Evolutionary conservation across 345 rosid genomes (phyloP).

Genomic region (Eutrema heterophyllum): DNA sequence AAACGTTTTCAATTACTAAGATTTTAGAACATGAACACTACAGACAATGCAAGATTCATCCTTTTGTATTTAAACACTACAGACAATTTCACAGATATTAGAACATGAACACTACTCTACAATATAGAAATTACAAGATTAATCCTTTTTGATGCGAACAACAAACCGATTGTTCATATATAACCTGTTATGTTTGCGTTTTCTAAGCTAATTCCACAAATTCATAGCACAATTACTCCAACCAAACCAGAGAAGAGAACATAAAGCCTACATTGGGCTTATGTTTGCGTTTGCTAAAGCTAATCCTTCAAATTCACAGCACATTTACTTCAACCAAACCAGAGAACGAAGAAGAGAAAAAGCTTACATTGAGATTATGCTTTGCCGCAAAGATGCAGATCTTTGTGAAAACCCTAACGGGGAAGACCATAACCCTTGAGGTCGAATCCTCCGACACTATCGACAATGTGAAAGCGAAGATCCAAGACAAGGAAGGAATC

Average conservation of each 20-base stretch:
- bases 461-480: constrained; percentile 37
- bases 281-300: not conserved
- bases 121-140: not conserved
- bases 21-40: too few species aligned
- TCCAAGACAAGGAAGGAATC: constrained; percentile 37
- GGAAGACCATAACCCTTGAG: constrained; percentile 70
- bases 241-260: not conserved
- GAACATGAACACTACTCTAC: not conserved
- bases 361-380: constrained; percentile 55
- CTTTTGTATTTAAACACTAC: not conserved
- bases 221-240: not conserved
- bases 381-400: constrained; percentile 59
- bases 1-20: not conserved
- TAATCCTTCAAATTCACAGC: not conserved
- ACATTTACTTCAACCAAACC: not conserved
- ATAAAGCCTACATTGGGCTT: constrained; percentile 47
- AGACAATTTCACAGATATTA: not conserved
- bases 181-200: not conserved
- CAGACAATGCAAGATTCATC: not conserved
- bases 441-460: constrained; percentile 34
- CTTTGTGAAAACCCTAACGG: constrained; percentile 78
- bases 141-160: not conserved
- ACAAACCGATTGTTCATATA: not conserved
- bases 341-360: not conserved
- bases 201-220: constrained; percentile 3